Conservation (phyloP, 257 asterid genomes). For the Solanum sejunctum region DNA sequence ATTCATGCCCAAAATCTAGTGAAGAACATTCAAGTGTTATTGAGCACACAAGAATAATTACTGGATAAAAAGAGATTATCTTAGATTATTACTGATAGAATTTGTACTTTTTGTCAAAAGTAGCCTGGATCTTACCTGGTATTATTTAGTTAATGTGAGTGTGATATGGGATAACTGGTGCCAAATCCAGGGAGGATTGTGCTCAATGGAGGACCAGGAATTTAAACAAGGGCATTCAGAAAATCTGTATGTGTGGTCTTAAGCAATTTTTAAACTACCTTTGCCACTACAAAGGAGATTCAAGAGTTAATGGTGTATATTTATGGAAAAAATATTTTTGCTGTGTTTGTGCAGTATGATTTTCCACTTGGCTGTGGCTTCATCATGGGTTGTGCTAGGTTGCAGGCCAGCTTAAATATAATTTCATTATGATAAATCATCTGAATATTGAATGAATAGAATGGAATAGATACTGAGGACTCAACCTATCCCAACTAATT, state of each 20-base stretch:
- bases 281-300: not conserved
- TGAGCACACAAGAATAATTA: not conserved
- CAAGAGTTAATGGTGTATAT: not conserved
- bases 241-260: not conserved
- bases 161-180: not conserved
- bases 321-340: not conserved
- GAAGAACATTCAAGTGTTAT: not conserved
- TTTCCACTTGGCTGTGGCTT: not conserved
- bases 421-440: not conserved
- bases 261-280: not conserved
- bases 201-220: not conserved
- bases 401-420: not conserved
- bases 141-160: not conserved
- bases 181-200: not conserved
- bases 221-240: not conserved
- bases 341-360: not conserved
- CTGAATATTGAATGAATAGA: not conserved
- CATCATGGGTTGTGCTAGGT: not conserved
- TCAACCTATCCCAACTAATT: not conserved
- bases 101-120: not conserved
- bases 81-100: not conserved
- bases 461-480: not conserved
- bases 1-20: too few species aligned
- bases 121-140: not conserved
- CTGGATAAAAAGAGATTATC: not conserved